phyloP scores from a whole-genome alignment of 768 basidiomycete species.

The Rhodotorula diobovata region DNA sequence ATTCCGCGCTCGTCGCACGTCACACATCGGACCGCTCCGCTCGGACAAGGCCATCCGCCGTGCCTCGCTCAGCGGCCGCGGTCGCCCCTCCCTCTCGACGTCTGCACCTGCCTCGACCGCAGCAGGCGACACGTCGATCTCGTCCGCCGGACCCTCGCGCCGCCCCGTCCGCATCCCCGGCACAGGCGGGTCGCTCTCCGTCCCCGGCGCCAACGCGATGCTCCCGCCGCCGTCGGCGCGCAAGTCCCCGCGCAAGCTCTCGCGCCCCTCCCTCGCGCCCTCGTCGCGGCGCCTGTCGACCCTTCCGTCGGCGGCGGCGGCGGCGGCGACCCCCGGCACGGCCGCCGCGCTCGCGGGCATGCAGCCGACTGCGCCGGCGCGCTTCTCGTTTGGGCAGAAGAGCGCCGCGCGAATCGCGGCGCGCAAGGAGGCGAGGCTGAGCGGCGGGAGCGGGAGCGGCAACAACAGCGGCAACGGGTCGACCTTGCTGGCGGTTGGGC shows the following conservation, averaged over 20 bases:
- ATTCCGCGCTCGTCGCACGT: slow-evolving; percentile 22
- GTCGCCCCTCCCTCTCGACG: neutral
- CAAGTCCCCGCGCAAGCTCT: slow-evolving; percentile 30
- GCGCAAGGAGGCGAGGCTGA: slow-evolving; percentile 13
- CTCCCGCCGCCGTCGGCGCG: neutral
- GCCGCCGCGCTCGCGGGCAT: neutral
- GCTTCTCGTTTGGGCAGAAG: slow-evolving; percentile 21
- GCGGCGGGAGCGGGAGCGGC: slow-evolving; percentile 6
- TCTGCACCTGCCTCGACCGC: neutral
- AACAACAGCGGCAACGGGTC: slow-evolving; percentile 21
- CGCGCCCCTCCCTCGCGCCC: slow-evolving; percentile 5
- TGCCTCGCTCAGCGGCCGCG: slow-evolving; percentile 5
- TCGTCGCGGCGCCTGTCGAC: slow-evolving; percentile 9
- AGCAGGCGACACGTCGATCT: slow-evolving; percentile 5
- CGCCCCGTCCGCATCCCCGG: neutral
- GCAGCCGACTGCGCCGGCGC: slow-evolving; percentile 2
- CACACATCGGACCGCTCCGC: slow-evolving; percentile 35
- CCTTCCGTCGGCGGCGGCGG: neutral
- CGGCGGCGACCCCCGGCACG: neutral
- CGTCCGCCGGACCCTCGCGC: neutral
- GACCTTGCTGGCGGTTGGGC: neutral
- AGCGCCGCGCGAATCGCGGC: slow-evolving; percentile 30
- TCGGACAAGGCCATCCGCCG: slow-evolving; percentile 27
- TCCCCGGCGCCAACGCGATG: neutral
- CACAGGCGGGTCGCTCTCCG: neutral